A percentile compares a stretch with the other conserved stretches of the same genome.
Conservation (phyloP, 1,284 basidiomycete species). For the Laetiporus sulphureus region DNA sequence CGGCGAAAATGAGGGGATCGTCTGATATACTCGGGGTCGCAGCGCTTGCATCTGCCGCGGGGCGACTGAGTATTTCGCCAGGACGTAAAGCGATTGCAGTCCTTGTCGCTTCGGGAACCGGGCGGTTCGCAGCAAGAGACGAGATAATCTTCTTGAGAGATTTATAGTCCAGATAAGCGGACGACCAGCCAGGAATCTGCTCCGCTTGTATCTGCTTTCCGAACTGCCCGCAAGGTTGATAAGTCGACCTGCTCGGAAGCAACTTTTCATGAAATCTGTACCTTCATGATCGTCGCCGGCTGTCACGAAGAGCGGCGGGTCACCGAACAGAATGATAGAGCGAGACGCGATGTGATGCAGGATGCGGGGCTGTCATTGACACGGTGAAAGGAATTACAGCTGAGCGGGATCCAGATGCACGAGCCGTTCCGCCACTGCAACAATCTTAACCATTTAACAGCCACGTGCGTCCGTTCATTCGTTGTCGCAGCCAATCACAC, state of each 20-base stretch:
- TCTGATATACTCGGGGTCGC: slow-evolving; percentile 15
- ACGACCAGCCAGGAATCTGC: slow-evolving; percentile 96
- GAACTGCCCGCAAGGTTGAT: slow-evolving; percentile 53
- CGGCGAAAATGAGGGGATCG: slow-evolving; percentile 50
- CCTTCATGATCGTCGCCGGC: slow-evolving; percentile 28
- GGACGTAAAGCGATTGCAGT: slow-evolving; percentile 82
- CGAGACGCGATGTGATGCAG: background rate
- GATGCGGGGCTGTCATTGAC: slow-evolving; percentile 6
- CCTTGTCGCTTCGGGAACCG: slow-evolving; percentile 84
- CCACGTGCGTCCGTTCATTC: slow-evolving; percentile 8
- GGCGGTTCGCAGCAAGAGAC: slow-evolving; percentile 88
- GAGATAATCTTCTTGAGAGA: slow-evolving; percentile 98
- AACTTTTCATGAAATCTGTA: slow-evolving; percentile 11
- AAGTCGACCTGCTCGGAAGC: slow-evolving; percentile 12
- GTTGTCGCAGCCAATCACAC: slow-evolving; percentile 16
- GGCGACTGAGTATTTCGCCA: slow-evolving; percentile 39
- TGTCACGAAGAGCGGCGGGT: slow-evolving; percentile 2
- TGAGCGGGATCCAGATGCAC: too few species aligned
- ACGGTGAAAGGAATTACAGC: slow-evolving; percentile 5
- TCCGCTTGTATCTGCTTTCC: slow-evolving; percentile 97
- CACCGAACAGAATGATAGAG: slow-evolving; percentile 3
- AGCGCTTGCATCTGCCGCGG: background rate
- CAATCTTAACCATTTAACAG: too few species aligned
- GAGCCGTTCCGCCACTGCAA: slow-evolving; percentile 1
- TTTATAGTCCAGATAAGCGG: slow-evolving; percentile 98